Conservation (phyloP, 106 monocot genomes). For the Phalaenopsis equestris region DNA sequence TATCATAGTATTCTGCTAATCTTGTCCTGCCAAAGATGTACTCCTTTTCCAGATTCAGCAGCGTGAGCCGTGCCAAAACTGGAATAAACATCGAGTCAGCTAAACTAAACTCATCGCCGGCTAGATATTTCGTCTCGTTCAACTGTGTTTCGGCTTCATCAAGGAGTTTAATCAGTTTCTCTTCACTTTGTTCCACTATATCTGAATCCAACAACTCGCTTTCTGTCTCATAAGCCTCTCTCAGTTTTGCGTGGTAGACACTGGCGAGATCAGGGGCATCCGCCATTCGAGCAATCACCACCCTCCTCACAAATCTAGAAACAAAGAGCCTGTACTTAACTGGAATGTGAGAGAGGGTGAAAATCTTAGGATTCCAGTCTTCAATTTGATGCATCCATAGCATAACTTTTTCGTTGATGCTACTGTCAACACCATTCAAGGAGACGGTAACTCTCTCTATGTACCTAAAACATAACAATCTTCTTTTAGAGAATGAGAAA, state of each 20-base stretch:
- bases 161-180: constrained; percentile 52
- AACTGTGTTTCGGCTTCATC: constrained; percentile 75
- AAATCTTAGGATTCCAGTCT: constrained; percentile 74
- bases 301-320: constrained; percentile 65
- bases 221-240: constrained; percentile 74
- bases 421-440: constrained; percentile 34
- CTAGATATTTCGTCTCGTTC: constrained; percentile 41
- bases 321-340: constrained; percentile 62
- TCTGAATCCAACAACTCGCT: constrained; percentile 60
- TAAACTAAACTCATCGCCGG: constrained; percentile 58
- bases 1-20: constrained; percentile 51
- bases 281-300: constrained; percentile 85
- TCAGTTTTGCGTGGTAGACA: constrained; percentile 73
- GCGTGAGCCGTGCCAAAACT: constrained; percentile 50
- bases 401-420: constrained; percentile 29
- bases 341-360: constrained; percentile 70
- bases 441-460: constrained; percentile 71
- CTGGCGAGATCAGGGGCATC: constrained; percentile 84
- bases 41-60: constrained; percentile 63
- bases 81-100: constrained; percentile 91
- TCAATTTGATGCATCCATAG: constrained; percentile 88
- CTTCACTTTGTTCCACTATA: constrained; percentile 57
- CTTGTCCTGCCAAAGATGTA: constrained; percentile 58
- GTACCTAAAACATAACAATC: constrained; percentile 44
- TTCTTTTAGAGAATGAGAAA: neutral